Evolutionary conservation across 2,329 filamentous ascomycete species (phyloP).

Genomic region (Talaromyces sp.): DNA sequence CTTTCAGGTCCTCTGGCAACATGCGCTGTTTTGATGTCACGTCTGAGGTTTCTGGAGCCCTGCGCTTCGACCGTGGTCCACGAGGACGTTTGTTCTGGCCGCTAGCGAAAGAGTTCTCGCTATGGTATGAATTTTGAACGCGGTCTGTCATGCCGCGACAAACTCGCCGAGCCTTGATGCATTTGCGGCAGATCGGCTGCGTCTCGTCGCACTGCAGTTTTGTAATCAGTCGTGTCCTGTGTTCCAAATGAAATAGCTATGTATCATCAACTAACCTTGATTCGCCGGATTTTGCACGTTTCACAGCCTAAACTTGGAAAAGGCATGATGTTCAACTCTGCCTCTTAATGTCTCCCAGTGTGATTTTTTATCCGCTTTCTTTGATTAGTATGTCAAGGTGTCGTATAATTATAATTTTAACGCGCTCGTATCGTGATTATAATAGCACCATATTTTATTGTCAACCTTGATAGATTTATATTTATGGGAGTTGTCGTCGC

Average conservation of each 20-base stretch:
- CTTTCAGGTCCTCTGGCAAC: background rate
- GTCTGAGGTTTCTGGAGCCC: background rate
- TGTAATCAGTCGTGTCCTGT: background rate
- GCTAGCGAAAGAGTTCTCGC: background rate
- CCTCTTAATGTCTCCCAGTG: background rate
- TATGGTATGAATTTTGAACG: background rate
- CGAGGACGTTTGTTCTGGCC: background rate
- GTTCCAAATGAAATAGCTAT: background rate
- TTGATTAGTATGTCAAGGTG: background rate
- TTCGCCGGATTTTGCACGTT: background rate
- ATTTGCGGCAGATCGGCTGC: background rate
- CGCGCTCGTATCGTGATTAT: background rate
- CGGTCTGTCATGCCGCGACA: background rate
- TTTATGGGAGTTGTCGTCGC: background rate
- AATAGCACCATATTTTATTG: background rate
- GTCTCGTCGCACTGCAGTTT: background rate
- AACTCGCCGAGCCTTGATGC: background rate
- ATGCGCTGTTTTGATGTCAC: background rate
- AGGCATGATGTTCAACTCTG: background rate
- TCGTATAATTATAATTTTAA: background rate
- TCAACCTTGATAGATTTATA: background rate
- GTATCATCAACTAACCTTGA: background rate
- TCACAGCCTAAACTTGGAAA: background rate
- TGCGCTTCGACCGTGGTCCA: background rate
- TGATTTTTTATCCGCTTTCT: background rate